A percentile compares a stretch with the other conserved stretches of the same genome.
phyloP scores from a whole-genome alignment of 805 yeast species.

The Sugiyamaella qingdaonensis region DNA sequence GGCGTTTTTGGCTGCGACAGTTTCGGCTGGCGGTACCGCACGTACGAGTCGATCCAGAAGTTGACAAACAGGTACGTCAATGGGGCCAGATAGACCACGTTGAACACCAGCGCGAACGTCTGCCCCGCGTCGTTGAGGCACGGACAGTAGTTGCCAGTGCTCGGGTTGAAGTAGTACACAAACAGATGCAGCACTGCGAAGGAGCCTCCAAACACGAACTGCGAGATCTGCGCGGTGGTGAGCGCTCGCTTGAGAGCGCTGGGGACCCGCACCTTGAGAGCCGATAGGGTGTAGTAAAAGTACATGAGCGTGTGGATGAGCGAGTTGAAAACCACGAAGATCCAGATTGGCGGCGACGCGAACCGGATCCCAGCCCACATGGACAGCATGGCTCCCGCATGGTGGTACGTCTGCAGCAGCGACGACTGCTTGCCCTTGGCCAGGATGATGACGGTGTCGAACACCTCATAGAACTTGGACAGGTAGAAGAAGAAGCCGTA shows the following conservation, averaged over 20 bases:
- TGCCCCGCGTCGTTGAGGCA: slow-evolving; percentile 59
- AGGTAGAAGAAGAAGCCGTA: slow-evolving; percentile 66
- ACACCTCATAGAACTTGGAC: slow-evolving; percentile 66
- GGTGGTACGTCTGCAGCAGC: slow-evolving; percentile 68
- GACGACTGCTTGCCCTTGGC: slow-evolving; percentile 65
- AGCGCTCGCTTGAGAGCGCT: slow-evolving; percentile 50
- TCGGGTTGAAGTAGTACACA: slow-evolving; percentile 51
- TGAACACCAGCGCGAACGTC: slow-evolving; percentile 57
- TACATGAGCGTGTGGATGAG: slow-evolving; percentile 74
- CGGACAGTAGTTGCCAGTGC: slow-evolving; percentile 38
- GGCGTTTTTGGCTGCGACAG: not conserved
- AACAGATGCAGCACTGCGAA: slow-evolving; percentile 63
- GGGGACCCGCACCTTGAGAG: slow-evolving; percentile 58
- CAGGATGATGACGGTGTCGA: slow-evolving; percentile 63
- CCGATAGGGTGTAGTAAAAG: slow-evolving; percentile 58
- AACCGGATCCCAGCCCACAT: slow-evolving; percentile 77
- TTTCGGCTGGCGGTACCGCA: not conserved
- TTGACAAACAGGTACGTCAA: slow-evolving; percentile 62
- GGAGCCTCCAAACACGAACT: slow-evolving; percentile 65
- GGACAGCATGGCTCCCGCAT: slow-evolving; percentile 74
- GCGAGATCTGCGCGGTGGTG: slow-evolving; percentile 65
- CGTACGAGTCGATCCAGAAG: slow-evolving; percentile 49
- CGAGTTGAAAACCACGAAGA: slow-evolving; percentile 75
- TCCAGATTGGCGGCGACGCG: slow-evolving; percentile 74
- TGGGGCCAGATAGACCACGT: slow-evolving; percentile 63